Base-by-base conservation (phyloP, 768 basidiomycete species). In the Tulasnella sp. region DNA sequence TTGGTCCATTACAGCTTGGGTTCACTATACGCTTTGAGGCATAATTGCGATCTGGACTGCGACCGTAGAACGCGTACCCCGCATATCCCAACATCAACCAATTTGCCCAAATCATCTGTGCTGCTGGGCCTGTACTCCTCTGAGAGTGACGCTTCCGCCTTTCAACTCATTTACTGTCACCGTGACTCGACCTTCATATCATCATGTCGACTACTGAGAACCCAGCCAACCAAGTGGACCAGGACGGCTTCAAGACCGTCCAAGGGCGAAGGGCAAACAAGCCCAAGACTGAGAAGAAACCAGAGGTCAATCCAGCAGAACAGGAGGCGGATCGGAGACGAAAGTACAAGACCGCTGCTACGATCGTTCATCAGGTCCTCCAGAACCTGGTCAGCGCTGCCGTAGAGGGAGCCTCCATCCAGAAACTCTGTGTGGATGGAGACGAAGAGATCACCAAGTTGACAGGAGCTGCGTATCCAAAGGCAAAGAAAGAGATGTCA, bases 401-500 rank as follows among this genome's bases (percentile, higher is more conserved):
- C 80, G 85, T 92, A 16, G 93, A 94, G 83, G 96, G 94, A 40
- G 93, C 93, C 81, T 94, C 93, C 85, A 82, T 86, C 55, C 87
- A 96, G 85, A 95, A 98, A 86, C 89, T 99, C 74, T 98, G 95
- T 84, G 84, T 92, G 75, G 93, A 95, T 86, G 97, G 96, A 79
- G 97, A 99, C 88, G 94, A 92, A 85, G 90, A 96, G 84, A 87
- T 99, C 84, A 94, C 96, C 85, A 89, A 93, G 80, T 93, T 91
- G 82, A 93, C 93, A 37, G 90, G 88, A 73, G 90, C 88, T 40
- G 92, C 98, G 73, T 98, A 93, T 87, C 97, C 85, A 79, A 88
- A 67, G 26, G 61, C 29, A 35, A 67, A 67, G 61, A 67, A 67
- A 35, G 61, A 94, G 87, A 89, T 95, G 77, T 83, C 85, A 85